Evolutionary conservation across 2,329 filamentous ascomycete genomes (phyloP), one percentile per base, ranked within the genome.

Genomic region (Stagonosporopsis tanaceti): DNA sequence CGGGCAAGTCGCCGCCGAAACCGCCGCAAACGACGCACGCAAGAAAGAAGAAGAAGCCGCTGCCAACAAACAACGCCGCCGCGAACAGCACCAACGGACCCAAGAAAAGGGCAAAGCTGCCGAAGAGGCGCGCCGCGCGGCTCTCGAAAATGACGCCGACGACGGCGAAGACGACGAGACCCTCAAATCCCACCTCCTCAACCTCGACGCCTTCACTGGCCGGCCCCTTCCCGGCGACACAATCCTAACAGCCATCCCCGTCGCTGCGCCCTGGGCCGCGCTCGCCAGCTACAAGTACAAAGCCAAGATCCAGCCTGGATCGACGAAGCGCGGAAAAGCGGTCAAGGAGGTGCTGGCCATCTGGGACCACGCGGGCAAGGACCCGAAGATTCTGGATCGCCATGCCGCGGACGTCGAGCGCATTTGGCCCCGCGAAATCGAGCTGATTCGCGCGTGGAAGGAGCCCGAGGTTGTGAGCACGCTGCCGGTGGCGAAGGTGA

Each of bases 291-390:
- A 90, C 78, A 97, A 97, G 78, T 98, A 97, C 81, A 96, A 96
- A 77, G 91, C 89, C 51, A 99, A 99, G 81, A 77, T 99, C 67
- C 95, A 98, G 77, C 95, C 95, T 0, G 95, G 95, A 0, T 79
- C 87, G 0, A 84, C 89, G 62, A 99, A 98, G 83, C 97, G 97
- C 79, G 94, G 95, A 9, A 98, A 97, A 75, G 93, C 93, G 0
- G 87, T 97, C 45, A 92, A 91, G 74, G 94, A 98, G 77, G 89
- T 98, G 30, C 77, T 98, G n/a, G 87, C 89, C 46, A 85, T 85
- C 58, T 97, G 94, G 93, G 84, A 89, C 63, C 77, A 82, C 20
- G 92, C 87, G 47, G 85, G 87, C 6, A 81, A 80, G 50, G 81
- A 81, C 47, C 61, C 71, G 7, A 78, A 76, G 59, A 76, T 75